Evolutionary conservation across 2,329 filamentous ascomycete genomes (phyloP).

Genomic region (Penicillium sp.): DNA sequence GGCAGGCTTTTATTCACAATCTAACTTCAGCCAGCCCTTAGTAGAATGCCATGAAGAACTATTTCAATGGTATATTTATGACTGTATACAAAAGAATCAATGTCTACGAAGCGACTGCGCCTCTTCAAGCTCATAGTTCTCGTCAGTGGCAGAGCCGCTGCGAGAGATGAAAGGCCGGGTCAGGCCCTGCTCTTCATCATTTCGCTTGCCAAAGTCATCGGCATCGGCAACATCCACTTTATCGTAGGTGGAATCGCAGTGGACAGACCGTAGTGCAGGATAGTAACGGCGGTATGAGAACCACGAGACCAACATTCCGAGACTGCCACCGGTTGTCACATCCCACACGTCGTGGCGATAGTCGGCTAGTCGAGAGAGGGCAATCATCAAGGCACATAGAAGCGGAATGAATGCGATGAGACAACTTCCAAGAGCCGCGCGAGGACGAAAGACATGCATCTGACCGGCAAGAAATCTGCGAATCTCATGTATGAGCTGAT

Average conservation of each 20-base stretch:
- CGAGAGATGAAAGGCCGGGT: slow-evolving; percentile 11
- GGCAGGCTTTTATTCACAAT: too few relatives aligned
- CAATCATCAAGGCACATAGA: slow-evolving; percentile 54
- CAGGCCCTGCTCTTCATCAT: slow-evolving; percentile 31
- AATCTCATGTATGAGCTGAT: slow-evolving; percentile 1
- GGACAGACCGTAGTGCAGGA: slow-evolving; percentile 46
- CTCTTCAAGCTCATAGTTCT: slow-evolving; percentile 25
- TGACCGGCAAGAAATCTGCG: slow-evolving; percentile 48
- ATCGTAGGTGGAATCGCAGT: slow-evolving; percentile 50
- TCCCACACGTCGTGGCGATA: slow-evolving; percentile 61
- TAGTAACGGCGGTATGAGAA: slow-evolving; percentile 58
- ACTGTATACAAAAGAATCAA: too few relatives aligned
- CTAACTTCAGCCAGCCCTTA: too few relatives aligned
- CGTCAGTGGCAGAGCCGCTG: slow-evolving; percentile 13
- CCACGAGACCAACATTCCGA: slow-evolving; percentile 52
- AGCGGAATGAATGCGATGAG: slow-evolving; percentile 52
- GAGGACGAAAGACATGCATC: slow-evolving; percentile 54
- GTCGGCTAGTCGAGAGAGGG: slow-evolving; percentile 57
- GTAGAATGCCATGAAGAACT: too few relatives aligned
- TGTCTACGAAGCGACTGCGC: background rate
- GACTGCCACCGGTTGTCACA: slow-evolving; percentile 50
- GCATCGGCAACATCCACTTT: slow-evolving; percentile 17
- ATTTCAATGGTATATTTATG: too few relatives aligned
- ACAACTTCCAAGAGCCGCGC: slow-evolving; percentile 52
- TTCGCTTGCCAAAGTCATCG: slow-evolving; percentile 30